A percentile compares a stretch with the other conserved stretches of the same genome.
phyloP scores from a whole-genome alignment of 2,329 filamentous ascomycete species.

The Trichoderma hamatum region DNA sequence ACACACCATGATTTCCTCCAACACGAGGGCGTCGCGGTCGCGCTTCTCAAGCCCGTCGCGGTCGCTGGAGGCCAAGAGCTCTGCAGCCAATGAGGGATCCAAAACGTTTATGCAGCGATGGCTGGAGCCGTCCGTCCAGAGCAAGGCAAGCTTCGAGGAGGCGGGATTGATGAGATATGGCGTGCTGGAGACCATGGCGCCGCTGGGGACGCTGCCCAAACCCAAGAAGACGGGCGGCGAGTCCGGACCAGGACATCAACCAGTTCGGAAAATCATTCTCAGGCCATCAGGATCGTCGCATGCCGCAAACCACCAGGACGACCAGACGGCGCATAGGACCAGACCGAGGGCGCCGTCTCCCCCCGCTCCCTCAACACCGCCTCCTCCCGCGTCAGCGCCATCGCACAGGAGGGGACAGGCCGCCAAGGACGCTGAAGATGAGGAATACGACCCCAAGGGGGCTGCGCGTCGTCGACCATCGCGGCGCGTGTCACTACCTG shows the following conservation, averaged over 20 bases:
- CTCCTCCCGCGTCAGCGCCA: slow-evolving; percentile 29
- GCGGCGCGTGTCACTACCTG: slow-evolving; percentile 38
- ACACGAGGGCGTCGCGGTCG: slow-evolving; percentile 56
- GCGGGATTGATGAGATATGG: slow-evolving; percentile 72
- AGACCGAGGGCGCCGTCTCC: slow-evolving; percentile 20
- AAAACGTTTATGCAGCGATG: slow-evolving; percentile 58
- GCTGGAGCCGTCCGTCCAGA: slow-evolving; percentile 62
- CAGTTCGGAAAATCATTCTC: slow-evolving; percentile 51
- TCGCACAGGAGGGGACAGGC: slow-evolving; percentile 31
- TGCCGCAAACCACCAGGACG: slow-evolving; percentile 33
- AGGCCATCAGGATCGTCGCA: slow-evolving; percentile 43
- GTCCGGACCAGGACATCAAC: slow-evolving; percentile 31
- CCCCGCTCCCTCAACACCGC: slow-evolving; percentile 29
- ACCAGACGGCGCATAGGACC: slow-evolving; percentile 18
- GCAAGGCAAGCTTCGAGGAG: slow-evolving; percentile 76
- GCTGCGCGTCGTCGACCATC: slow-evolving; percentile 41
- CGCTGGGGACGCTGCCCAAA: slow-evolving; percentile 74
- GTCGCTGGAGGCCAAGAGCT: slow-evolving; percentile 45
- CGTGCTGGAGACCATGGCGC: slow-evolving; percentile 81
- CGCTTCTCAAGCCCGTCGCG: slow-evolving; percentile 59
- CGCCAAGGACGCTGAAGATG: slow-evolving; percentile 43
- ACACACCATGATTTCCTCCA: slow-evolving; percentile 46
- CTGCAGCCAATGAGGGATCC: slow-evolving; percentile 43
- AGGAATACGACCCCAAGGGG: slow-evolving; percentile 49
- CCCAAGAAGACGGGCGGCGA: slow-evolving; percentile 45